Evolutionary conservation across 208 protist genomes (phyloP).

Genomic region (Tritrichomonas musculus): DNA sequence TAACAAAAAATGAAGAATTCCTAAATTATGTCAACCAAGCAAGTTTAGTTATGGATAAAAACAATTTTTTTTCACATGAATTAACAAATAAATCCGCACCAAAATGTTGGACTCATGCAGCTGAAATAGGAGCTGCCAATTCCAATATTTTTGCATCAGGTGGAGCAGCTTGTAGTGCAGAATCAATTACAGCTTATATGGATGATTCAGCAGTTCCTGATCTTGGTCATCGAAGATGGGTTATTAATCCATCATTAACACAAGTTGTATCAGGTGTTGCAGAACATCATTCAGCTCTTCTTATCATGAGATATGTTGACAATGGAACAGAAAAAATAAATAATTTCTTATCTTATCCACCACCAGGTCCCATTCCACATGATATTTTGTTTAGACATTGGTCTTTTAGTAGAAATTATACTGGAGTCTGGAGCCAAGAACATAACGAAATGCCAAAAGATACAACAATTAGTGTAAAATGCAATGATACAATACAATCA

Average conservation of each 20-base stretch:
- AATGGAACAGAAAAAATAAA: too few relatives aligned
- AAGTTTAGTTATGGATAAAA: not conserved
- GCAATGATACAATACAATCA: not conserved
- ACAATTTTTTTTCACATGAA: not conserved
- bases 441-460: too few relatives aligned
- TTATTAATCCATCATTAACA: not conserved
- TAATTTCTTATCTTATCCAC: too few relatives aligned
- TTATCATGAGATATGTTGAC: too few relatives aligned
- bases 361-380: too few relatives aligned
- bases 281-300: too few relatives aligned
- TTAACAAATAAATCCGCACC: too few relatives aligned
- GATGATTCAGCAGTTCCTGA: not conserved
- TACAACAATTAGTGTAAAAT: too few relatives aligned
- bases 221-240: not conserved
- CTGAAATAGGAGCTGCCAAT: not conserved
- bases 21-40: not conserved
- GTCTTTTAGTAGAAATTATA: too few relatives aligned
- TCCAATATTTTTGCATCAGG: not conserved
- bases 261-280: too few relatives aligned
- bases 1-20: not conserved
- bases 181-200: not conserved
- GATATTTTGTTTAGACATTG: too few relatives aligned
- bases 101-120: not conserved
- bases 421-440: too few relatives aligned
- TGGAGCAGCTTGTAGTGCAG: not conserved